phyloP scores from a whole-genome alignment of 169 alveolate species.

The Plasmodium relictum region DNA sequence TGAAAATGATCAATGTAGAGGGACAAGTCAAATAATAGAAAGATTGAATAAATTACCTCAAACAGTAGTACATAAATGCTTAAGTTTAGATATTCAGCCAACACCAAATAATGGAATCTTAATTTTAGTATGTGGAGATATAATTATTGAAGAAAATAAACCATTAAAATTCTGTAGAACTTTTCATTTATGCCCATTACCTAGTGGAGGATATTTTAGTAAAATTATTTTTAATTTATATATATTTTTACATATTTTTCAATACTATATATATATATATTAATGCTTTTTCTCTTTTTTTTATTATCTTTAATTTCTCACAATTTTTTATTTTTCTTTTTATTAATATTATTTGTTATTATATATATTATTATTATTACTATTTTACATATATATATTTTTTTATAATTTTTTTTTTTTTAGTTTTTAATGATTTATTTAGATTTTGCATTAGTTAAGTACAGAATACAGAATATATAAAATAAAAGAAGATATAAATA shows the following conservation, averaged over 20 bases:
- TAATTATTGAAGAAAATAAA: slow-evolving; percentile 87
- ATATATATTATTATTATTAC: not conserved
- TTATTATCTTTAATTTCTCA: not conserved
- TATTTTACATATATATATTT: not conserved
- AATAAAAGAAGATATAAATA: not conserved
- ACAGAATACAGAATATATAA: not conserved
- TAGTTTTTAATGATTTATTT: slow-evolving; percentile 86
- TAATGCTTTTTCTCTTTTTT: not conserved
- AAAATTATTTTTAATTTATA: slow-evolving; percentile 3
- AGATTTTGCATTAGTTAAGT: slow-evolving; percentile 87
- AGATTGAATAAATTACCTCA: slow-evolving; percentile 71
- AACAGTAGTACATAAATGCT: slow-evolving; percentile 82
- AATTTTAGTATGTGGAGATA: slow-evolving; percentile 87
- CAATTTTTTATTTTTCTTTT: too few relatives aligned
- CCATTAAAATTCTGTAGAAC: slow-evolving; percentile 87
- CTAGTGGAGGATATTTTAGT: slow-evolving; percentile 83
- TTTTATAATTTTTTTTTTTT: slow-evolving; percentile 15
- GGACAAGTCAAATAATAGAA: slow-evolving; percentile 71
- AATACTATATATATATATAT: not conserved
- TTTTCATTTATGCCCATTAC: slow-evolving; percentile 86
- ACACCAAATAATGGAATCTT: slow-evolving; percentile 86
- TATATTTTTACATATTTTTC: slow-evolving; percentile 1
- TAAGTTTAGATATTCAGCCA: slow-evolving; percentile 88
- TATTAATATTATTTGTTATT: not conserved
- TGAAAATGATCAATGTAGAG: slow-evolving; percentile 75